Evolutionary conservation across 2,329 filamentous ascomycete species (phyloP).

Genomic region (Calonectria pteridis): DNA sequence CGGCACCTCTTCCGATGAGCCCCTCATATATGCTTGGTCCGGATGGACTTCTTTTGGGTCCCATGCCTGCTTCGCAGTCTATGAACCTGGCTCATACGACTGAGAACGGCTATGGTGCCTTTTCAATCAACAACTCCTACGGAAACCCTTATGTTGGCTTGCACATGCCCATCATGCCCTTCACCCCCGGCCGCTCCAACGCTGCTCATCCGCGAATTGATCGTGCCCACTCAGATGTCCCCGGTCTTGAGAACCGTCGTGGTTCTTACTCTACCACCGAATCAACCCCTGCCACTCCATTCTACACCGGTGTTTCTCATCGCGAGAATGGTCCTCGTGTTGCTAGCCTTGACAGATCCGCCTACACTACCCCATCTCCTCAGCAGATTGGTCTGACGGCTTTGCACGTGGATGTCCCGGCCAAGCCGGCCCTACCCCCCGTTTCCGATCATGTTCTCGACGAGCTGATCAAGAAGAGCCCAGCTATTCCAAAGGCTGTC

Average conservation of each 20-base stretch:
- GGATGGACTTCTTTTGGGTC: conserved; percentile 55
- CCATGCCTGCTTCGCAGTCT: conserved; percentile 50
- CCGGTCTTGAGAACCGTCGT: conserved; percentile 73
- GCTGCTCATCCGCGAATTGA: conserved; percentile 61
- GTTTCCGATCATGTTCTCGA: conserved; percentile 68
- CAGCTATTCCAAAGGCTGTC: conserved; percentile 86
- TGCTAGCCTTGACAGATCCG: conserved; percentile 70
- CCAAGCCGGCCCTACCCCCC: conserved; percentile 57
- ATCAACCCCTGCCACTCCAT: conserved; percentile 75
- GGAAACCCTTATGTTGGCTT: conserved; percentile 53
- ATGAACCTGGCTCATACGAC: conserved; percentile 51
- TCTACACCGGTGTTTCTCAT: conserved; percentile 69
- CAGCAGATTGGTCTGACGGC: conserved; percentile 64
- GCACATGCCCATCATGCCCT: conserved; percentile 59
- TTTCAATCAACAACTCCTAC: conserved; percentile 50
- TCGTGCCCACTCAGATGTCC: conserved; percentile 65
- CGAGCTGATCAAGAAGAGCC: conserved; percentile 78
- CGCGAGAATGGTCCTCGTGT: conserved; percentile 72
- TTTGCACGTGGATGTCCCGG: conserved; percentile 54
- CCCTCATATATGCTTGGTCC: conserved; percentile 53
- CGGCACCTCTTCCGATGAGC: conserved; percentile 50
- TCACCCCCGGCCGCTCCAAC: conserved; percentile 64
- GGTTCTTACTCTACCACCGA: conserved; percentile 77
- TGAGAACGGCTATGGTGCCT: conserved; percentile 51
- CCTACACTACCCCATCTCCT: conserved; percentile 76